Conservation (phyloP, 805 yeast species). For the Ogataea glucozyma region DNA sequence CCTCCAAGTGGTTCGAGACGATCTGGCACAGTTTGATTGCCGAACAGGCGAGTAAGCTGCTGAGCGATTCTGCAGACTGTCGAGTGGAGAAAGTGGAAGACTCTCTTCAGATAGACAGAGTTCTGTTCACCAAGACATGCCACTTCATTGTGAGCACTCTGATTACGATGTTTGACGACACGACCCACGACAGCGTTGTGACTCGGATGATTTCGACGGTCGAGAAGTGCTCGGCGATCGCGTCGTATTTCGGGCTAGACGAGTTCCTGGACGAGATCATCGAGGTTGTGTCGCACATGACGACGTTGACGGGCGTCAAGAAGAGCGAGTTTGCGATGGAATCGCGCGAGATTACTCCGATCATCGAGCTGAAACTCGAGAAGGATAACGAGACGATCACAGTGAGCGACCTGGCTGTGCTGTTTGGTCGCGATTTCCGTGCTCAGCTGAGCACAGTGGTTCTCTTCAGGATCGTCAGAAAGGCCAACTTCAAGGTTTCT, state of each 20-base stretch:
- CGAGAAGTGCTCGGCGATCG: slow-evolving; percentile 80
- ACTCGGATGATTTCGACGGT: slow-evolving; percentile 84
- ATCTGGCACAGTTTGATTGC: slow-evolving; percentile 72
- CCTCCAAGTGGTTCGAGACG: slow-evolving; percentile 89
- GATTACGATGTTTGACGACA: slow-evolving; percentile 78
- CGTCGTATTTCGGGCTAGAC: slow-evolving; percentile 59
- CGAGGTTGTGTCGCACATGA: slow-evolving; percentile 64
- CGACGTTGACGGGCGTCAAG: slow-evolving; percentile 56
- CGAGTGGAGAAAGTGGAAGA: slow-evolving; percentile 23
- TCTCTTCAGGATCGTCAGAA: slow-evolving; percentile 71
- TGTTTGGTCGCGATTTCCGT: slow-evolving; percentile 86
- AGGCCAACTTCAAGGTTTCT: slow-evolving; percentile 52
- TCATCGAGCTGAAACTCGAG: slow-evolving; percentile 50
- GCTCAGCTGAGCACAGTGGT: slow-evolving; percentile 90
- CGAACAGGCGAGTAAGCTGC: slow-evolving; percentile 39
- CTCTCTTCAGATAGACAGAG: slow-evolving; percentile 63
- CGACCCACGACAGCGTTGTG: slow-evolving; percentile 86
- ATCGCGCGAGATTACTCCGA: slow-evolving; percentile 43
- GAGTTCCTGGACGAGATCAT: slow-evolving; percentile 65
- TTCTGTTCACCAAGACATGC: slow-evolving; percentile 65
- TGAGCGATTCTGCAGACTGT: too few species aligned
- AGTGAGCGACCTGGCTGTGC: slow-evolving; percentile 78
- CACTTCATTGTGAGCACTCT: slow-evolving; percentile 69
- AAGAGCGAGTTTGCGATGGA: slow-evolving; percentile 31
- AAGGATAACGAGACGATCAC: slow-evolving; percentile 59